Evolutionary conservation across 192 early-diverging fungal genomes (phyloP).

Genomic region (Chytriomyces confervae): DNA sequence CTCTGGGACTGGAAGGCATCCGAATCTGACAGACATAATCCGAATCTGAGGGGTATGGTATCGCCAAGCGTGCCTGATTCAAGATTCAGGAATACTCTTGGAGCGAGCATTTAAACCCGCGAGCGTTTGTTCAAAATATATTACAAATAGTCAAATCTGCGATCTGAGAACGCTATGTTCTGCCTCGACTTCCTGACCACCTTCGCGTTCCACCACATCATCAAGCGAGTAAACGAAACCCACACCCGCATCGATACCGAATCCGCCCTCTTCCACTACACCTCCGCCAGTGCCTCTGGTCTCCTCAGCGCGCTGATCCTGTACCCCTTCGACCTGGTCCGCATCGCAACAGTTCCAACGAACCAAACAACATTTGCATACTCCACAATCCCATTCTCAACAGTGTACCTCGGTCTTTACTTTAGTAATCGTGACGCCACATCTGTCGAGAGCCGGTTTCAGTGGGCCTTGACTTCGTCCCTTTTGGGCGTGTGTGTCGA

Average conservation of each 20-base stretch:
- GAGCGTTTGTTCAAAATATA: too few relatives aligned
- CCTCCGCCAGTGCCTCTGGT: not conserved
- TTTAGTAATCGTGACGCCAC: not conserved
- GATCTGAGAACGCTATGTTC: not conserved
- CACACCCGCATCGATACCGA: not conserved
- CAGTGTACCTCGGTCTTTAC: not conserved
- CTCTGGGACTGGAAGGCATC: too few relatives aligned
- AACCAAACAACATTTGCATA: not conserved
- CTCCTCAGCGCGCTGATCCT: not conserved
- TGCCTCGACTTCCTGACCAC: not conserved
- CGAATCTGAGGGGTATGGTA: too few relatives aligned
- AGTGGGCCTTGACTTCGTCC: not conserved
- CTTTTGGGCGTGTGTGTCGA: conserved; percentile 7
- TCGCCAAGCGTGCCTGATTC: too few relatives aligned
- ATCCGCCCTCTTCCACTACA: not conserved
- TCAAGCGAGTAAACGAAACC: not conserved
- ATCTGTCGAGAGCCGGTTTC: not conserved
- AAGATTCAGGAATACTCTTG: too few relatives aligned
- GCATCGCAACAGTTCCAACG: not conserved
- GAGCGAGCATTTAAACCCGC: too few relatives aligned
- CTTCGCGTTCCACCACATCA: not conserved
- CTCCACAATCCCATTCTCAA: not conserved
- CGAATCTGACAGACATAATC: too few relatives aligned
- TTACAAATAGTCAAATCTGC: too few relatives aligned
- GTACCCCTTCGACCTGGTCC: not conserved